These are phyloP conservation scores for Aspergillus neotritici DNA, from an alignment of 2,329 filamentous ascomycete genomes.

Conservation along the genomic window DNA sequence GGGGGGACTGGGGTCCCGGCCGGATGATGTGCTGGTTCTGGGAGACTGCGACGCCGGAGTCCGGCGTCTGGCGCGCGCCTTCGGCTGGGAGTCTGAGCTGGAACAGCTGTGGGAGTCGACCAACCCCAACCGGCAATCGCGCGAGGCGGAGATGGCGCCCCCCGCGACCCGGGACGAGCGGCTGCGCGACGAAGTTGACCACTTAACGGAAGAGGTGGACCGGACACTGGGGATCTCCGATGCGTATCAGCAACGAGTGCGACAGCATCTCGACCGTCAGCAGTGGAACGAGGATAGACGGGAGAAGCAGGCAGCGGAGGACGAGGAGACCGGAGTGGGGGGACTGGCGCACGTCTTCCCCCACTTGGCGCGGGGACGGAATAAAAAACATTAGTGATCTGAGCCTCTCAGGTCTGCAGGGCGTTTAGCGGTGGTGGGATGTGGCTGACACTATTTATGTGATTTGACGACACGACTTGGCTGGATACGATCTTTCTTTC, in stretches of 20 bases:
- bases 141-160: conserved; percentile 36
- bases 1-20: conserved; percentile 66
- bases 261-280: conserved; percentile 24
- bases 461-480: too few relatives aligned
- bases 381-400: conserved; percentile 7
- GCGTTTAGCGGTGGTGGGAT: too few relatives aligned
- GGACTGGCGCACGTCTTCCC: conserved; percentile 35
- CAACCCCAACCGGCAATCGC: conserved; percentile 56
- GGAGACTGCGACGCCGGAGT: conserved; percentile 81
- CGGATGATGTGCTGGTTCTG: conserved; percentile 79
- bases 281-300: conserved; percentile 1
- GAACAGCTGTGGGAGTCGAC: conserved; percentile 67
- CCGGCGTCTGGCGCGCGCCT: conserved; percentile 66
- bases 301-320: background rate
- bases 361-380: conserved; percentile 22
- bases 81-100: conserved; percentile 82
- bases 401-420: too few relatives aligned
- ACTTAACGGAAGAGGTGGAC: conserved; percentile 55
- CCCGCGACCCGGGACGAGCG: conserved; percentile 49
- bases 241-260: conserved; percentile 40
- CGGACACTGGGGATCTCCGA: conserved; percentile 47
- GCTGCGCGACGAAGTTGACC: conserved; percentile 53
- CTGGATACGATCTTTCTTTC: too few relatives aligned
- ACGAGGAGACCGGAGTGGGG: conserved; percentile 6
- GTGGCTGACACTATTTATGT: too few relatives aligned